Evolutionary conservation across 805 yeast genomes (phyloP), one percentile per base, ranked within the genome.

Genomic region (Starmera caribaea): DNA sequence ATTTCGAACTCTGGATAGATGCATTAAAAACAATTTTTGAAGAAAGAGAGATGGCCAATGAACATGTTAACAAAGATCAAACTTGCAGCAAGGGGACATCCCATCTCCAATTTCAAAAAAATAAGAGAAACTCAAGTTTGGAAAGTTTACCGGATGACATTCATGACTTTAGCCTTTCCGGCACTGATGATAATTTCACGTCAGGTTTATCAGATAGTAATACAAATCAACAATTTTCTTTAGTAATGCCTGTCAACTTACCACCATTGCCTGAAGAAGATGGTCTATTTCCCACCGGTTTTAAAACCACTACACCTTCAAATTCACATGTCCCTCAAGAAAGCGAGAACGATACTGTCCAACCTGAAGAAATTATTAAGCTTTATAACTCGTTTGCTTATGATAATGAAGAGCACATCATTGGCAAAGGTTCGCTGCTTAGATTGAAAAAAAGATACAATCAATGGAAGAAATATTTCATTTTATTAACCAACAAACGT

Each of bases 401-500:
- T 3, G 34, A 44, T 8, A 36, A 47, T 4, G 53, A 58, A 8
- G 71, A 68, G 33, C 61, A 61, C 30, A 48, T 58, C 0, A 55
- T 74, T 13, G 67, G 63, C 30, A 52, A 62, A 40, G 79, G 79
- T 0, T 51, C 59, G 36, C 45, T 73, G 12, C 46, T 61, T 31
- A 51, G 73, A 11, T 58, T 70, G 17, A 60, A 60, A 40, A 66
- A 64, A 38, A 51, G 68, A 11, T 65, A 64, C 48, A 68, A 65
- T 46, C 75, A 71, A 45, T 73, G 79, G 78, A 64, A 61, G 38
- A 52, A 53, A 40, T 63, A 63, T 45, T 68, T 65, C 46, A 57
- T 71, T 12, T 59, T 68, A 3, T 50, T 73, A 16, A 71, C 76
- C 13, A 66, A 63, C 45, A 56, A 53, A 24, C 53, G 57, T 21